These are phyloP conservation scores for Chlamydomonas sphaeroides DNA, from an alignment of 139 green algal genomes.

Conservation along the genomic window DNA sequence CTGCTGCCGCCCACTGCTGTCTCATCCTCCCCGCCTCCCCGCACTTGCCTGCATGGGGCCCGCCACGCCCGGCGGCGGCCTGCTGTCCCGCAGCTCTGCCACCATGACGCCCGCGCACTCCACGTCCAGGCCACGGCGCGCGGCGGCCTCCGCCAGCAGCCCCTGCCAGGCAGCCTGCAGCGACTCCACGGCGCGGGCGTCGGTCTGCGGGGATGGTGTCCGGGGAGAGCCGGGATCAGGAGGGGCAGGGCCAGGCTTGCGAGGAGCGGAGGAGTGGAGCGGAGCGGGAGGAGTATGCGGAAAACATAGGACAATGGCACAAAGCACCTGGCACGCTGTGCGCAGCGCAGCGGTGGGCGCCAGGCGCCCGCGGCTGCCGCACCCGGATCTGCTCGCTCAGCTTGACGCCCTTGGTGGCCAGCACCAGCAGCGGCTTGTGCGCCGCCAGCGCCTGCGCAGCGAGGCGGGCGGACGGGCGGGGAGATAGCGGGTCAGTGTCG, in stretches of 20 bases:
- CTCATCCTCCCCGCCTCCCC: too few relatives aligned
- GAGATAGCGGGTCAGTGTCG: too few relatives aligned
- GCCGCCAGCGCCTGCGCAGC: conserved; percentile 36
- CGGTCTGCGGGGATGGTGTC: background rate
- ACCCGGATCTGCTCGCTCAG: conserved; percentile 17
- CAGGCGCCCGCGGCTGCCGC: too few relatives aligned
- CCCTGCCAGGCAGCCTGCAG: background rate
- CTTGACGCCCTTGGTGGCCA: conserved; percentile 42
- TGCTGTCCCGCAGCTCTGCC: conserved; percentile 11
- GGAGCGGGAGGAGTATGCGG: too few relatives aligned
- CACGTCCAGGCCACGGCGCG: conserved; percentile 17
- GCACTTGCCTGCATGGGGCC: conserved; percentile 25
- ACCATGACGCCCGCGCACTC: conserved; percentile 26
- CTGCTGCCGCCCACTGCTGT: too few relatives aligned
- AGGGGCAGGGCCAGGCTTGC: background rate
- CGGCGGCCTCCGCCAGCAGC: conserved; percentile 29
- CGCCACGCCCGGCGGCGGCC: conserved; percentile 17
- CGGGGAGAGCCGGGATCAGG: background rate
- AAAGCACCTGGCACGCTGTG: too few relatives aligned
- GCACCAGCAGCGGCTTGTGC: conserved; percentile 35
- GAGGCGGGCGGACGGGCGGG: too few relatives aligned
- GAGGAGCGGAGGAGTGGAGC: background rate
- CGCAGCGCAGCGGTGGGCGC: too few relatives aligned
- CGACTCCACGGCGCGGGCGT: conserved; percentile 17
- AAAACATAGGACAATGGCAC: too few relatives aligned